Percentiles rank a stretch among this genome's conserved stretches.
Conservation (phyloP, 495 filamentous ascomycete genomes). For the Cercophora sp. region DNA sequence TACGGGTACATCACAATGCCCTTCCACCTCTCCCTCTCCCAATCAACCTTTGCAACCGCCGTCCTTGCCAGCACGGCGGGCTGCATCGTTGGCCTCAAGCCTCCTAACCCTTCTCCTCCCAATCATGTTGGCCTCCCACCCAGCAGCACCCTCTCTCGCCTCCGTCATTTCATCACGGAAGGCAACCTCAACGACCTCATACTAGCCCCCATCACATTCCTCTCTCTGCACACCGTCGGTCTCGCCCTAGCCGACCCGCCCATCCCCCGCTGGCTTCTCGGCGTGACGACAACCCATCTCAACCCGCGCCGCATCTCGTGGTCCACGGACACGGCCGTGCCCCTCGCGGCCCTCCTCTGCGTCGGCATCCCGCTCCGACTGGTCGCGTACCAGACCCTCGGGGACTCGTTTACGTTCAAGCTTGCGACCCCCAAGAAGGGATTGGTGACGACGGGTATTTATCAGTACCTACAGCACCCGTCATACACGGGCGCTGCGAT, state of each 20-base stretch:
- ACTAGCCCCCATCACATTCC: neutral
- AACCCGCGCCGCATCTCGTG: conserved; percentile 30
- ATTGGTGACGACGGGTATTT: conserved; percentile 15
- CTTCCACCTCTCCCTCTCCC: conserved; percentile 10
- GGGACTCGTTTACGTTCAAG: conserved; percentile 44
- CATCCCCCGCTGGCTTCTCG: conserved; percentile 23
- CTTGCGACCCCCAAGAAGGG: conserved; percentile 35
- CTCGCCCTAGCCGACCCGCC: conserved; percentile 27
- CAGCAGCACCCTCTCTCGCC: neutral
- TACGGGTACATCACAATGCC: too few species aligned
- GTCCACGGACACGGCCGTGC: conserved; percentile 20
- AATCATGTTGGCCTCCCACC: conserved; percentile 12
- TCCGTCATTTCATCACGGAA: neutral
- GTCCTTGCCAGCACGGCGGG: conserved; percentile 14
- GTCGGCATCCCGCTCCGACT: conserved; percentile 34
- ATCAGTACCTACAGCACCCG: conserved; percentile 45
- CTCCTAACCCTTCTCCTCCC: conserved; percentile 10
- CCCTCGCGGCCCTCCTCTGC: conserved; percentile 28
- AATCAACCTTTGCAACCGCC: conserved; percentile 11
- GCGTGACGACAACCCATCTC: conserved; percentile 17
- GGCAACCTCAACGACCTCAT: neutral
- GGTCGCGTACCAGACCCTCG: conserved; percentile 33
- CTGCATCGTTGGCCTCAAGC: conserved; percentile 13
- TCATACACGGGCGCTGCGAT: conserved; percentile 38
- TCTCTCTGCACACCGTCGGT: conserved; percentile 16